Evolutionary conservation across 1,284 basidiomycete genomes (phyloP).

Genomic region (Fistulinella staudtii): DNA sequence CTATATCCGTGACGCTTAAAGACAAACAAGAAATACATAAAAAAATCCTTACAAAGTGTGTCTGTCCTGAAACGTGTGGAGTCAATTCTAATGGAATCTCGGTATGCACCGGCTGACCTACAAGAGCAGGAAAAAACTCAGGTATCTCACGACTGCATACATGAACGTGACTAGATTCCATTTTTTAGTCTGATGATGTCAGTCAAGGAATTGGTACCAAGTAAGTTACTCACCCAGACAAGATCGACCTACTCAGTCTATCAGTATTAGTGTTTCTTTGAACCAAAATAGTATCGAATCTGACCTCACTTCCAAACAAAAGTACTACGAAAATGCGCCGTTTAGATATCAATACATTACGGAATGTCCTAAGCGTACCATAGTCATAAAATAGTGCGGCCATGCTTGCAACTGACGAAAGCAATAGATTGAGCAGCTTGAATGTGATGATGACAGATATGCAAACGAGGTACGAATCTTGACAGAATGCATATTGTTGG

Average conservation of each 20-base stretch:
- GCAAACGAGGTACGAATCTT: no score
- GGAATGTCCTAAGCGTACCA: slow-evolving; percentile 5
- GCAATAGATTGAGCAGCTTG: slow-evolving; percentile 4
- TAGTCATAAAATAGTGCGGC: slow-evolving; percentile 18
- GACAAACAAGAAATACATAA: background rate
- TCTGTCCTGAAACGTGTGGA: slow-evolving; percentile 5
- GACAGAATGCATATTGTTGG: no score
- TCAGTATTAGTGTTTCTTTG: background rate
- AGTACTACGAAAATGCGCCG: slow-evolving; percentile 9
- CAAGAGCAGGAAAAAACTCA: slow-evolving; percentile 14
- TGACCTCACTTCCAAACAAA: slow-evolving; percentile 12
- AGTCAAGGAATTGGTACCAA: background rate
- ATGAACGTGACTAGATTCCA: slow-evolving; percentile 19
- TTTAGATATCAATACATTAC: background rate
- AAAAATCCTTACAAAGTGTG: slow-evolving; percentile 10
- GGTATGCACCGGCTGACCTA: slow-evolving; percentile 2
- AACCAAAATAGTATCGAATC: background rate
- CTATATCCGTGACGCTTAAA: slow-evolving; percentile 8
- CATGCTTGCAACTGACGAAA: slow-evolving; percentile 9
- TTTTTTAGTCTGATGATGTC: background rate
- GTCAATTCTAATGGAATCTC: background rate
- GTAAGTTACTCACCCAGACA: slow-evolving; percentile 11
- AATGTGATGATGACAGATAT: no score
- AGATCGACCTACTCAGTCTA: slow-evolving; percentile 16
- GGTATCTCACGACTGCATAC: slow-evolving; percentile 20